Conservation (phyloP, 2,329 filamentous ascomycete species). For the Apiospora malaysiana region DNA sequence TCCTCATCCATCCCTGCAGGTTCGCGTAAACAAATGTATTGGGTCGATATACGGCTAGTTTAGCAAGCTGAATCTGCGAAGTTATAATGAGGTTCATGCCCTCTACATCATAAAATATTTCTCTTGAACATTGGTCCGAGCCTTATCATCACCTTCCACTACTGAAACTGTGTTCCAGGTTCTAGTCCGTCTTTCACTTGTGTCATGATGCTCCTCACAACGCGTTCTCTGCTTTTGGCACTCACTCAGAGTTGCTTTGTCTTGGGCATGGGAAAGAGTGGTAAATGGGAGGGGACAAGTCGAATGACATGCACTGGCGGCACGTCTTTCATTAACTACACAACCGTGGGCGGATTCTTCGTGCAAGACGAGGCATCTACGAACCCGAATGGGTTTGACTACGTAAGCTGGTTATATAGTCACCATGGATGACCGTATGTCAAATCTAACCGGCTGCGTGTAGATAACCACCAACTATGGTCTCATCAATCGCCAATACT, state of each 20-base stretch:
- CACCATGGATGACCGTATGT: background rate
- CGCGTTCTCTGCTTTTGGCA: constrained; percentile 26
- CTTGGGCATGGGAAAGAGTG: constrained; percentile 33
- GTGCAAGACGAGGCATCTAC: constrained; percentile 66
- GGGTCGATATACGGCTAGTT: background rate
- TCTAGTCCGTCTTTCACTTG: background rate
- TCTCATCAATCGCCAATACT: constrained; percentile 66
- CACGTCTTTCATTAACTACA: constrained; percentile 59
- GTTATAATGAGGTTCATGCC: background rate
- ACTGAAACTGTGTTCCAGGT: background rate
- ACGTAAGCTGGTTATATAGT: constrained; percentile 52
- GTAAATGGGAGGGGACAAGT: constrained; percentile 29
- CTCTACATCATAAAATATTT: background rate
- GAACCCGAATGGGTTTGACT: constrained; percentile 64
- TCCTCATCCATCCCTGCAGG: background rate
- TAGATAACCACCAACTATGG: constrained; percentile 69
- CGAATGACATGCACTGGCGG: constrained; percentile 27
- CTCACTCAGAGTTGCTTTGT: constrained; percentile 31
- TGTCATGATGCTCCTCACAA: constrained; percentile 17
- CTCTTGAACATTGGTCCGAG: background rate
- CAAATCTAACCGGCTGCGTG: constrained; percentile 22
- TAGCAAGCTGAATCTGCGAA: background rate
- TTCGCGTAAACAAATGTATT: background rate
- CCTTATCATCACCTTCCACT: background rate
- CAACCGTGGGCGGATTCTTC: constrained; percentile 66